These are phyloP conservation scores for Termitomyces eurrhizus DNA, from an alignment of 768 basidiomycete species.

Conservation along the genomic window DNA sequence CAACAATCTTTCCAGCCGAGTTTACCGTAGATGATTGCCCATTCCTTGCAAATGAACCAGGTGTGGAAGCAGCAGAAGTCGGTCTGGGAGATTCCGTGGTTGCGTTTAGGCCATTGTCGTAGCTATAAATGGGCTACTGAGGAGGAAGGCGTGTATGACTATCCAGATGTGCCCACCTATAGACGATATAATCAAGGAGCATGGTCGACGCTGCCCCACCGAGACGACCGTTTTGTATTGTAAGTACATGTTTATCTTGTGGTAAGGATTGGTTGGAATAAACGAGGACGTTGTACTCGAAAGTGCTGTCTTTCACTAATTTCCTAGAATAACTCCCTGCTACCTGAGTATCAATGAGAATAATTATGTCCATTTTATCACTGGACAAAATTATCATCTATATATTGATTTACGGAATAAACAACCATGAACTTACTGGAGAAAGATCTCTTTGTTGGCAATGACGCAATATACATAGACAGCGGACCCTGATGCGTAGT, in stretches of 20 bases:
- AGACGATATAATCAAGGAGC: slow-evolving; percentile 37
- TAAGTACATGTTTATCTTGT: slow-evolving; percentile 26
- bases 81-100: background rate
- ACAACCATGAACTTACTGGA: slow-evolving; percentile 13
- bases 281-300: slow-evolving; percentile 31
- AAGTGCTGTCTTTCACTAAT: slow-evolving; percentile 18
- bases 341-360: slow-evolving; percentile 30
- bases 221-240: slow-evolving; percentile 28
- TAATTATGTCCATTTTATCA: slow-evolving; percentile 32
- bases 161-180: slow-evolving; percentile 27
- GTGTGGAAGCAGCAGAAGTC: background rate
- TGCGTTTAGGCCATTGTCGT: slow-evolving; percentile 8
- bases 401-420: background rate
- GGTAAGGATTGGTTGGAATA: slow-evolving; percentile 26
- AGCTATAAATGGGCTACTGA: slow-evolving; percentile 1
- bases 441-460: slow-evolving; percentile 19
- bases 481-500: slow-evolving; percentile 30
- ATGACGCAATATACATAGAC: slow-evolving; percentile 40
- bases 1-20: slow-evolving; percentile 22
- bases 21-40: background rate
- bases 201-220: slow-evolving; percentile 25
- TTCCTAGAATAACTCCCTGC: slow-evolving; percentile 25
- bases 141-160: background rate
- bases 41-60: background rate
- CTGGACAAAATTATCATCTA: slow-evolving; percentile 7